Percentiles rank a stretch among this genome's conserved stretches.
Conservation (phyloP, 192 early-diverging fungal genomes). For the Coemansia sp. region DNA sequence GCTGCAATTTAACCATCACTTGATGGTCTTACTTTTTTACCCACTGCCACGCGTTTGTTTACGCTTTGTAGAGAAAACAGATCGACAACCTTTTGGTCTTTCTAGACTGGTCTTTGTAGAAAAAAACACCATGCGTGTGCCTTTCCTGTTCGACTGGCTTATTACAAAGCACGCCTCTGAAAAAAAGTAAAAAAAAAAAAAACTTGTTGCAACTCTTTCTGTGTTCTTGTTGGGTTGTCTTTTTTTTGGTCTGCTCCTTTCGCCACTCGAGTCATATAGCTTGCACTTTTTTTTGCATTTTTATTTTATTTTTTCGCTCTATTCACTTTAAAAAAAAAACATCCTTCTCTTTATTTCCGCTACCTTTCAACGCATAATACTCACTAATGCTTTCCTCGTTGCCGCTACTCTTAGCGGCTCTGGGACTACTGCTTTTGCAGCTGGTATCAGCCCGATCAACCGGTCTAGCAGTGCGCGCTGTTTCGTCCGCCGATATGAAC, state of each 20-base stretch:
- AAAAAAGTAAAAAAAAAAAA: background rate
- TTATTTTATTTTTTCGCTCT: background rate
- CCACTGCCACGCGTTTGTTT: background rate
- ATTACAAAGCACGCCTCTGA: background rate
- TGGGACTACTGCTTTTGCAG: background rate
- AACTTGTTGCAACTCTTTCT: background rate
- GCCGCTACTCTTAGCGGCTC: background rate
- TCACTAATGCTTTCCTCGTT: background rate
- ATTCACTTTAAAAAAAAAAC: background rate
- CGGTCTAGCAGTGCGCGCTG: background rate
- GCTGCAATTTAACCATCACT: background rate
- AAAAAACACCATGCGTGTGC: background rate
- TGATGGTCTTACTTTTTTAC: background rate
- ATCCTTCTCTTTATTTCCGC: background rate
- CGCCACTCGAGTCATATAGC: background rate
- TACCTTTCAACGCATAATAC: background rate
- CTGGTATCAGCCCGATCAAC: background rate
- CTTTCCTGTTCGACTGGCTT: background rate
- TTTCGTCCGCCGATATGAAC: conserved; percentile 3
- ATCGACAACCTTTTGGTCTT: background rate
- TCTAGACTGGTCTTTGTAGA: background rate
- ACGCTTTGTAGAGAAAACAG: background rate
- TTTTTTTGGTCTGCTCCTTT: background rate
- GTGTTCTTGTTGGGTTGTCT: background rate
- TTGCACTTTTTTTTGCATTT: background rate